phyloP scores from a whole-genome alignment of 768 basidiomycete genomes.

The Exidia glandulosa region DNA sequence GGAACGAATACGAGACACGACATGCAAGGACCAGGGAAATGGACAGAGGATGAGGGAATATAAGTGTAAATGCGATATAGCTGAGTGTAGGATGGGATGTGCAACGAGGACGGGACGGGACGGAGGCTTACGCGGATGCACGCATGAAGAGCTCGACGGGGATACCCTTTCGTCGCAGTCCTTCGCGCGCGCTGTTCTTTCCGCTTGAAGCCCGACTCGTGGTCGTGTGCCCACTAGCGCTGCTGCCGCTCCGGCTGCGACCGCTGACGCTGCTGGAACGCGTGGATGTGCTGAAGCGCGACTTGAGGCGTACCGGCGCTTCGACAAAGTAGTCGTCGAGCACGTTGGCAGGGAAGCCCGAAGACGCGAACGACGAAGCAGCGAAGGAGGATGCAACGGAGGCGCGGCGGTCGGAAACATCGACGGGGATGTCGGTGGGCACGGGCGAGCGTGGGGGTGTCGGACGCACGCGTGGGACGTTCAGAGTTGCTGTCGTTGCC shows the following conservation, averaged over 20 bases:
- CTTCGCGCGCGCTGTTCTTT: neutral
- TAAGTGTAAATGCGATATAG: too few relatives aligned
- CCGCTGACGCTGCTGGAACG: neutral
- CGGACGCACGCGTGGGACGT: neutral
- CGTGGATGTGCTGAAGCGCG: neutral
- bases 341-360: neutral
- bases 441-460: neutral
- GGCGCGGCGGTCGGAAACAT: neutral
- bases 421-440: neutral
- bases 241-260: neutral
- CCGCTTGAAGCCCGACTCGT: too few relatives aligned
- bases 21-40: too few relatives aligned
- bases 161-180: neutral
- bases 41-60: too few relatives aligned
- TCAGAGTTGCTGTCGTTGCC: neutral
- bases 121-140: neutral
- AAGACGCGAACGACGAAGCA: neutral
- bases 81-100: too few relatives aligned
- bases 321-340: neutral
- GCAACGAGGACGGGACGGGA: too few relatives aligned
- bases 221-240: neutral
- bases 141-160: neutral
- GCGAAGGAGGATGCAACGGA: neutral
- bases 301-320: neutral
- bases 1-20: too few relatives aligned